Base-by-base conservation (phyloP, 768 basidiomycete genomes). In the Floccularia luteovirens region DNA sequence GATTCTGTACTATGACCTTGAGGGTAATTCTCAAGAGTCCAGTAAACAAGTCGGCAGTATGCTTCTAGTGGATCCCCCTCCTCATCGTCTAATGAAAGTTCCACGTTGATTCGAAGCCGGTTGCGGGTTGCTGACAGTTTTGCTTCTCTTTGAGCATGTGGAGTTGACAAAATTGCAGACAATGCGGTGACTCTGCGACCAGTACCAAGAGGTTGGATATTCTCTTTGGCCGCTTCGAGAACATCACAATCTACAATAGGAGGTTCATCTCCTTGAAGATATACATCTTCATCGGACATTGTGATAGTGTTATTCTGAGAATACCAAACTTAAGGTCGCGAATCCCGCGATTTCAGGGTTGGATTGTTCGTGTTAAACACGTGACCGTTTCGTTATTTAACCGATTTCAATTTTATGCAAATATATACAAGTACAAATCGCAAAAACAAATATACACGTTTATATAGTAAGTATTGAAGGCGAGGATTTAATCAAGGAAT, bases 1-100 rank as follows among this genome's bases (percentile, higher is more conserved):
- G 87, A 90, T 54, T 91, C 85, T 1, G 82, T 82, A 36, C 82
- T 87, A 42, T 88, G 83, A 3, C 92, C 93, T 44, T 96, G 85
- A 0, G 94, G 92, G 55, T 97, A 94, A 58, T 90, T 91, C 57
- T 94, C 90, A 31, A 92, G 64, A 0, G 88, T 92, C 88, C 93
- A 98, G 37, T 85, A 74, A 38, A 98, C 83, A 48, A 97, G 80
- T 44, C 74, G 71, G 51, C 77, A 80, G 51, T 92, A 94, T 1
- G 88, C 84, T 45, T 93, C 91, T 27, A 98, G 67, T 0, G 89
- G 79, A 52, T 90, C 88, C 41, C 75, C 78, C 40, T 85, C 82
- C 32, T 82, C 81, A 25, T 90, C 87, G 24, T 90, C 90, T n/a
- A 88, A 51, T 0, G 84, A 79, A 7, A 85, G 53, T 49, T 82